Evolutionary conservation across 2,329 filamentous ascomycete genomes (phyloP), one percentile per base, ranked within the genome.

Genomic region (Colletotrichum gloeosporioides): DNA sequence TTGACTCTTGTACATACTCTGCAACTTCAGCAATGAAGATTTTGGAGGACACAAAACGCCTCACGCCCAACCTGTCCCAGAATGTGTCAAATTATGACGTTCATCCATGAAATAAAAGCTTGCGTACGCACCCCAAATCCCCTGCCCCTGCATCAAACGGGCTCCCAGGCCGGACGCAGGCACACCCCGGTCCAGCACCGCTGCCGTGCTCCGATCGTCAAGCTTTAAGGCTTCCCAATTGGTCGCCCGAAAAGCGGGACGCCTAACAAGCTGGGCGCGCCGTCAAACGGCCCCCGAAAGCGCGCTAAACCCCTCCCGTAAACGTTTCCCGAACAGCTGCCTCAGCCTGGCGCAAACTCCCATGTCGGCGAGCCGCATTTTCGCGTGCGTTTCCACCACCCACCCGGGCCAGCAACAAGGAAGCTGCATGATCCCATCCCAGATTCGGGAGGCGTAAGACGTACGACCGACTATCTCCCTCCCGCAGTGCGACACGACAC

Each of bases 371-470:
- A 25, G 22, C 55, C 55, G 55, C 22, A 59, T 59, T 62, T 62
- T 32, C 59, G 55, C 15, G 22, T 59, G 55, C 55, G 55, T 27
- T 59, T 59, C 27, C 22, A 59, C 31, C 67, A 62, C 55, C 34
- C 67, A 61, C 55, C 67, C 55, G 6, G 16, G 31, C 27, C 53
- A 39, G 13, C 31, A 63, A 44, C 65, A 73, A 64, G 65, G 71
- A 73, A 64, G 65, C 71, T 70, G 71, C 71, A 70, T 70, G 71
- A 55, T 36, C 15, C 27, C 31, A 55, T 29, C 25, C 55, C 63
- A 8, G 4, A 49, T 49, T 32, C 59, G 18, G 59, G 59, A 13
- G n/a, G 44, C 44, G 31, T 22, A 34, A 62, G 59, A 62, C 18
- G 29, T 32, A 34, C 29, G 22, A 22, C 22, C 22, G 22, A 22